Evolutionary conservation across 2,329 filamentous ascomycete genomes (phyloP), one percentile per base, ranked within the genome.

Genomic region (Phialophora expanda): DNA sequence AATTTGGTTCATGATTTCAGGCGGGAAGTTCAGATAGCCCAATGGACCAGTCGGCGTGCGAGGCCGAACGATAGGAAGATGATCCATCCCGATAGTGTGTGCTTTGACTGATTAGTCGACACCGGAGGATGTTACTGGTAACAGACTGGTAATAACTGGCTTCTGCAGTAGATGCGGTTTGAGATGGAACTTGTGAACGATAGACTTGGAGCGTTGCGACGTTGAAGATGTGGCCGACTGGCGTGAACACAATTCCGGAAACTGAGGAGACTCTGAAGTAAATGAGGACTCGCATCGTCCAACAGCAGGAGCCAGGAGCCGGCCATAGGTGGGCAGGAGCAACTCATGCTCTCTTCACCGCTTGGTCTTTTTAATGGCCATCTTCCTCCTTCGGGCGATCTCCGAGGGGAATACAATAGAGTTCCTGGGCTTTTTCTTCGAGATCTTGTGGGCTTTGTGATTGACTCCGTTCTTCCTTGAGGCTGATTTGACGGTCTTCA

Each of bases 331-430:
- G 38, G n/a, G 24, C 14, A 55, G 28, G 26, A 32, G 26, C 17
- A 55, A 20, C 24, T 28, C 53, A 22, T 51, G 20, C 11, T 30
- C 28, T 9, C 24, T 48, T 70, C 66, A 70, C 50, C 55, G 51
- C 54, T 61, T 66, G 28, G 55, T 64, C 66, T 69, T 67, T 54
- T 64, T 59, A 26, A 59, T 64, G 1, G 62, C 62, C 48, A 57
- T 59, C 30, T 66, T 67, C n/a, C 62, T 68, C 56, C 58, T 68
- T 55, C 68, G 55, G 1, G 69, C 69, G 17, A 54, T 44, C 60
- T 69, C 66, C 14, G 69, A 70, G 4, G 68, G 61, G 59, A 71
- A 73, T 8, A 71, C 67, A 26, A 73, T 64, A 3, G 62, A 60
- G 46, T 70, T 64, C 60, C 59, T 71, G 28, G 67, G 50, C 62